Base-by-base conservation (phyloP, 129 eudicot genomes). In the Flaveria bidentis region DNA sequence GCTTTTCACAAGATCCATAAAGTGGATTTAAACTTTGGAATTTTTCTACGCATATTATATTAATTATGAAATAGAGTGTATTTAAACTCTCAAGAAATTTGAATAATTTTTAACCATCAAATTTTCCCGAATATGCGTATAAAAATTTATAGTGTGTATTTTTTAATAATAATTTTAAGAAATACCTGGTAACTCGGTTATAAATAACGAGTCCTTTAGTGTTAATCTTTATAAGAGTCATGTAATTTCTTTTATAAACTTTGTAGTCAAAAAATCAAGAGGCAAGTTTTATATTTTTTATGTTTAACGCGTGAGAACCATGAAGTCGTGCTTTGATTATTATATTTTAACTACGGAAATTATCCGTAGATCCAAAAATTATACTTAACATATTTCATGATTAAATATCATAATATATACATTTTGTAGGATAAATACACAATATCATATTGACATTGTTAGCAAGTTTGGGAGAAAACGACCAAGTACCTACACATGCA, bases 1-100 rank as follows among this genome's bases (percentile, higher is more conserved):
- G 70, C 83, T 80, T 80, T 80, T 80, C 70, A 66, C 79, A 73
- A 73, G 56, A 56, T 73, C 83, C 79, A 80, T 80, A 80, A 80
- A 80, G 80, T 58, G 78, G 67, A 45, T 16, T 36, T 50, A 80
- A 80, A 56, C 82, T 80, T 80, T 55, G 75, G 74, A 73, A 65
- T 80, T 79, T 66, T 66, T 64, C 83, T 50, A 79, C 41, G 73
- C 73, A 72, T 72, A 72, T 61, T 41, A 20, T 57, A 41, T 41
- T 1, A 45, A 45, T 45, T 10, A 9, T 45, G 50, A 45, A 45
- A 1, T 45, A 45, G 10, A 41, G 60, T 28, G 70, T 44, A 30
- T 64, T 49, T n/a, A 75, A 75, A 45, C 50, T 26, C 28, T 50
- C 36, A 39, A 47, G 72, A 20, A 76, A 28, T 30, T 45, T 11